Conservation (phyloP, 768 basidiomycete genomes). For the Arthromyces matolae region DNA sequence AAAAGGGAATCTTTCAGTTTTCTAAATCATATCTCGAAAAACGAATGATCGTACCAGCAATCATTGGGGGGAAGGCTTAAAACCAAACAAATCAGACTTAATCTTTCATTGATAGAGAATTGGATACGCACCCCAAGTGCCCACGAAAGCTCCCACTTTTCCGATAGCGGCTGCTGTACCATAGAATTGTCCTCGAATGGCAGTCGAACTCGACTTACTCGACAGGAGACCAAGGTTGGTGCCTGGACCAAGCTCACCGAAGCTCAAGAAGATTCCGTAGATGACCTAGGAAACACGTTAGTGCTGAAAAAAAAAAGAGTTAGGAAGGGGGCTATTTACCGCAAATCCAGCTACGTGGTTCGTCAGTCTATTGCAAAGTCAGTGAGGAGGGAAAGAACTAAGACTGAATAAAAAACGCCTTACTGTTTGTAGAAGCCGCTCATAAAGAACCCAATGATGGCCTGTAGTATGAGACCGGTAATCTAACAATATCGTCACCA, state of each 20-base stretch:
- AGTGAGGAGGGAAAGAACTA: not conserved
- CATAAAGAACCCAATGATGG: conserved; percentile 84
- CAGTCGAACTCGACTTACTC: conserved; percentile 81
- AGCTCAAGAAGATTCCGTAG: conserved; percentile 87
- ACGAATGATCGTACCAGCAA: conserved; percentile 40
- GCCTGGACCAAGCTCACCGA: conserved; percentile 88
- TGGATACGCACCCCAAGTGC: conserved; percentile 66
- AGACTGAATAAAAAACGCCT: conserved; percentile 13
- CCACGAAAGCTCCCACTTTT: conserved; percentile 80
- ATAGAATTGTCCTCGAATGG: conserved; percentile 81
- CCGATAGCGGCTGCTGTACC: conserved; percentile 84
- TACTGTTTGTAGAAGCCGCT: conserved; percentile 69
- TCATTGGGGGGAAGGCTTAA: conserved; percentile 71
- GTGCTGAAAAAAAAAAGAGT: not conserved
- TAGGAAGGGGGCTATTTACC: no score
- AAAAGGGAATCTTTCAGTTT: conserved; percentile 1
- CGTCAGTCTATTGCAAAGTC: conserved; percentile 42
- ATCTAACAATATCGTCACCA: conserved; percentile 40
- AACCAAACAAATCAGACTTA: not conserved
- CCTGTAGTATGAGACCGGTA: conserved; percentile 60
- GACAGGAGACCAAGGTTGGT: conserved; percentile 85
- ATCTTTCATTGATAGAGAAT: not conserved
- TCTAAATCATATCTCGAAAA: not conserved
- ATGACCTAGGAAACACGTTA: conserved; percentile 49
- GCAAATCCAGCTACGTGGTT: conserved; percentile 72